phyloP scores from a whole-genome alignment of 108 stramenopile species.

The Cyclotella choctawhatcheeana region DNA sequence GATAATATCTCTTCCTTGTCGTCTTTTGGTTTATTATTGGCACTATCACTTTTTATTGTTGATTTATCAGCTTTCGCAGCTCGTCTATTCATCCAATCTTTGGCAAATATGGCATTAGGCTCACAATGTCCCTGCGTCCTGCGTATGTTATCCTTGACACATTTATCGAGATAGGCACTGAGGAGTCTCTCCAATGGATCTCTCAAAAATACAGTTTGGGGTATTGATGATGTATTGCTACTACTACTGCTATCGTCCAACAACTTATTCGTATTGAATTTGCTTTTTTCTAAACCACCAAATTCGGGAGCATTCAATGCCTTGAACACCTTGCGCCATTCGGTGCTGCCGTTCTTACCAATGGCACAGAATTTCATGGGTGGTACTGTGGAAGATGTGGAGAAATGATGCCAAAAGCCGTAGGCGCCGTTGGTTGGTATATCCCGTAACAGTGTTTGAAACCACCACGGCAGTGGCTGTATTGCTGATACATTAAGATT shows the following conservation, averaged over 20 bases:
- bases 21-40: too few species aligned
- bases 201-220: constrained; percentile 60
- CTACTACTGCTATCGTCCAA: neutral
- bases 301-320: constrained; percentile 37
- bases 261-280: constrained; percentile 13
- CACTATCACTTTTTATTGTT: too few species aligned
- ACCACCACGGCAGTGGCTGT: constrained; percentile 61
- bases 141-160: constrained; percentile 33
- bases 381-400: constrained; percentile 36
- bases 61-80: neutral
- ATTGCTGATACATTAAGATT: neutral
- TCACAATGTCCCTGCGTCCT: constrained; percentile 48
- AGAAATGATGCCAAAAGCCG: constrained; percentile 57
- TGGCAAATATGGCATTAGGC: constrained; percentile 43
- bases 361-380: constrained; percentile 53
- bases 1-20: neutral
- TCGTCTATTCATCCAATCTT: constrained; percentile 13
- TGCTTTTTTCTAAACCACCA: constrained; percentile 13
- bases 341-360: constrained; percentile 58
- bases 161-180: constrained; percentile 67
- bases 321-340: constrained; percentile 49
- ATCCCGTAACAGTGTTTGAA: constrained; percentile 61
- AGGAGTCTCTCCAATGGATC: constrained; percentile 76
- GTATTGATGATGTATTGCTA: neutral
- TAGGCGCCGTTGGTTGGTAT: constrained; percentile 27